Percentiles rank a stretch among this genome's conserved stretches.
phyloP scores from a whole-genome alignment of 768 basidiomycete genomes.

The Tubosaeta sp. region DNA sequence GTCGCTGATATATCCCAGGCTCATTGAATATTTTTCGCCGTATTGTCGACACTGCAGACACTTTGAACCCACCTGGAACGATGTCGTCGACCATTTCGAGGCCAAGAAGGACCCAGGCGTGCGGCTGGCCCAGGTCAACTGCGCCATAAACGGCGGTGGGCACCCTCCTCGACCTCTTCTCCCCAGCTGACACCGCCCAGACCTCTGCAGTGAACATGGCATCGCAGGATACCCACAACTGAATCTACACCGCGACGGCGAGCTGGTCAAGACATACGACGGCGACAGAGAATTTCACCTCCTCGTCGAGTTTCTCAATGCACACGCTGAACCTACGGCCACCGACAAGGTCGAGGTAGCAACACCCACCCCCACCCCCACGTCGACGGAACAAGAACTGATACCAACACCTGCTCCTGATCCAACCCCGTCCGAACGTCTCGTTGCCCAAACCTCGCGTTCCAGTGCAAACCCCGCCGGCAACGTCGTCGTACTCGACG shows the following conservation, averaged over 20 bases:
- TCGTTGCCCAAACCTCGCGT: not conserved
- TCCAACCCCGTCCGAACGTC: not conserved
- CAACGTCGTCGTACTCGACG: slow-evolving; percentile 6
- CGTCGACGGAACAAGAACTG: not conserved
- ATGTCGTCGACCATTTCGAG: slow-evolving; percentile 52
- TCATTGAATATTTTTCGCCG: slow-evolving; percentile 70
- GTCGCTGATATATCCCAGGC: not conserved
- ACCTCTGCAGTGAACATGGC: slow-evolving; percentile 70
- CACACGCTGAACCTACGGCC: slow-evolving; percentile 32
- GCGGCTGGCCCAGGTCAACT: slow-evolving; percentile 78
- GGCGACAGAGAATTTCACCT: slow-evolving; percentile 50
- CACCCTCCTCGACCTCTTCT: not conserved
- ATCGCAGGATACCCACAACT: slow-evolving; percentile 74
- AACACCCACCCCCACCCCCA: not conserved
- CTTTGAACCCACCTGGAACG: slow-evolving; percentile 82
- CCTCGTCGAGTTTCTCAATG: slow-evolving; percentile 52
- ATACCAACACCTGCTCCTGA: not conserved
- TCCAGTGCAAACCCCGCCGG: not conserved
- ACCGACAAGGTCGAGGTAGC: not conserved
- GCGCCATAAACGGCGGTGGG: slow-evolving; percentile 72
- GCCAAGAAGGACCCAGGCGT: slow-evolving; percentile 39
- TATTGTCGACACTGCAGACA: slow-evolving; percentile 75
- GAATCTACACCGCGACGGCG: slow-evolving; percentile 66
- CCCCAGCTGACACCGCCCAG: slow-evolving; percentile 35
- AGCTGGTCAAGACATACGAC: slow-evolving; percentile 52